Evolutionary conservation across 2,329 filamentous ascomycete species (phyloP).

Genomic region (Fusarium stilboides): DNA sequence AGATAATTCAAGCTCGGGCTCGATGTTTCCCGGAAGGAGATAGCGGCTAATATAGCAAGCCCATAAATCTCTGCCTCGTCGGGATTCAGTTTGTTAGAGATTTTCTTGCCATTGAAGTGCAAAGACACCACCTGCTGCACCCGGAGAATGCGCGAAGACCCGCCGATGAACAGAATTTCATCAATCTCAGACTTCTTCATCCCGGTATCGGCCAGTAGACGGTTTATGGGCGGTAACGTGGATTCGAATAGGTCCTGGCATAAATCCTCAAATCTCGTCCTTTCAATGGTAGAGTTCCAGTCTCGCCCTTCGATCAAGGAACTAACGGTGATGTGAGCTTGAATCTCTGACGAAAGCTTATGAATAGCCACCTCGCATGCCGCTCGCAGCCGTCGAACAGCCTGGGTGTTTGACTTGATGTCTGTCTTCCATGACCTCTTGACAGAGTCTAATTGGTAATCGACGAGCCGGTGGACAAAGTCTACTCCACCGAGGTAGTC

Average conservation of each 20-base stretch:
- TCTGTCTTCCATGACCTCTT: neutral
- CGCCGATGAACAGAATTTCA: neutral
- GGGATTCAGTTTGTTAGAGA: neutral
- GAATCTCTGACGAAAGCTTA: neutral
- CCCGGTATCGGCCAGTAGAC: neutral
- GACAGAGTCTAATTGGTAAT: neutral
- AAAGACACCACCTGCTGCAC: neutral
- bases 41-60: neutral
- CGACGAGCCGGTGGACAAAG: neutral
- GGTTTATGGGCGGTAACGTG: neutral
- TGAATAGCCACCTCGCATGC: neutral
- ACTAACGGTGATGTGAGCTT: neutral
- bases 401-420: neutral
- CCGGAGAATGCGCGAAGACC: neutral
- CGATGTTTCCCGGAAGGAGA: neutral
- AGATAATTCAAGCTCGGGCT: too few species aligned
- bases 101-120: neutral
- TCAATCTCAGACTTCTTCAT: neutral
- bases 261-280: neutral
- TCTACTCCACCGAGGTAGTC: neutral
- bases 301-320: neutral
- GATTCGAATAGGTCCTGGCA: neutral
- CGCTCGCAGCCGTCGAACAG: neutral
- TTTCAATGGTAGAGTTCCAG: neutral
- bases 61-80: neutral